Base-by-base conservation (phyloP, 1,284 basidiomycete genomes). In the Trametes hirsuta region DNA sequence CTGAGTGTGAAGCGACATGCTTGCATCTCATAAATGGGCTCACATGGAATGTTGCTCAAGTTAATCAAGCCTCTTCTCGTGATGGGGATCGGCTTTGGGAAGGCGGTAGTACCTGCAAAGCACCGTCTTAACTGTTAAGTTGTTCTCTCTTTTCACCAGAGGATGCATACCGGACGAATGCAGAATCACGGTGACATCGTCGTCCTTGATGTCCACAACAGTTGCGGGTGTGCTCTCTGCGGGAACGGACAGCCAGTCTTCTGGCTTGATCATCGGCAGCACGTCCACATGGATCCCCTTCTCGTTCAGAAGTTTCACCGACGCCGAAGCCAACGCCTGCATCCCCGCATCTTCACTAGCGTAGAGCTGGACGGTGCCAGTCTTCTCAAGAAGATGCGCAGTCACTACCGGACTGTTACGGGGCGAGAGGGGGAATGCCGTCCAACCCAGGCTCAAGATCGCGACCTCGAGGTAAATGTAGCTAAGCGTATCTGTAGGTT, bases 141-240 rank as follows among this genome's bases (percentile, higher is more conserved):
- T 4, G 42, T 34, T 14, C 6, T 11, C 22, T 22, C 22, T 4
- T 12, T 6, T 15, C 25, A 18, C 11, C 22, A 2, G 12, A 40
- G 30, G 22, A 41, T 15, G 46, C 65, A 9, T 52, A 74, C 75
- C 75, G n/a, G 76, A 77, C 3, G 75, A 76, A 64, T 77, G 76
- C n/a, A 75, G 55, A 51, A 75, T 67, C 10, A 66, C n/a, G 9
- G 60, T 53, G 2, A 59, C 52, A 9, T 47, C 49, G 46, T 64
- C 52, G 37, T 53, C 52, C 39, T 40, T 41, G n/a, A 52, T 47
- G 12, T 49, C 30, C 12, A 18, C 44, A 3, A 41, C 14, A 4
- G 36, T 15, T 8, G 30, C 9, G 4, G 18, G 21, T 14, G 11
- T 35, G 8, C 22, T 36, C 8, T 12, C 25, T 4, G 14, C 5